Percentiles rank a stretch among this genome's conserved stretches.
Evolutionary conservation across 371 early-diverging fungal genomes (phyloP).

Genomic region (Aphelidium insulamus): DNA sequence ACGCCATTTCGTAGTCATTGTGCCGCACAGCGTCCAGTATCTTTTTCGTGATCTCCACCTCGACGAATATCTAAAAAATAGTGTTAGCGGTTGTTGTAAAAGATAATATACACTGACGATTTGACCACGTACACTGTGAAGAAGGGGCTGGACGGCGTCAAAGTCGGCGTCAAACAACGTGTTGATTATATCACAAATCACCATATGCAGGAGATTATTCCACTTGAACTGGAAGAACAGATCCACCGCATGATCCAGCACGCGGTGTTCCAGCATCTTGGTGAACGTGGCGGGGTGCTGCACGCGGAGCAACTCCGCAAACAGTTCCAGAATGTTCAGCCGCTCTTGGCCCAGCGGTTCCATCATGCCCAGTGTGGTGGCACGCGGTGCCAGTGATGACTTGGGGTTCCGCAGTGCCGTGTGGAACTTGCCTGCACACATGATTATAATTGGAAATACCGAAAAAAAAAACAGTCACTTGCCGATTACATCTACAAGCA

Average conservation of each 20-base stretch:
- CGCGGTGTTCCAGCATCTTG: no score
- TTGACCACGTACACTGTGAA: no score
- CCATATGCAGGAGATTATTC: conserved; percentile 87
- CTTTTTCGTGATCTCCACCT: conserved; percentile 48
- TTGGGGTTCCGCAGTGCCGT: background rate
- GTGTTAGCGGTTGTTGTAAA: no score
- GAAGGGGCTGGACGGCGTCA: no score
- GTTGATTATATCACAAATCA: conserved; percentile 84
- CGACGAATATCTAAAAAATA: conserved; percentile 38
- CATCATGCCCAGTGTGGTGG: conserved; percentile 36
- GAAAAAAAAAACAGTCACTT: background rate
- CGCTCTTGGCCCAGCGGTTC: conserved; percentile 77
- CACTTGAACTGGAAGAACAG: conserved; percentile 71
- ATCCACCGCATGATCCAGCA: no score
- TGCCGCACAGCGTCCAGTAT: conserved; percentile 48
- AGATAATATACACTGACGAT: no score
- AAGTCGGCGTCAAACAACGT: no score
- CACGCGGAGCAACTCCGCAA: conserved; percentile 84
- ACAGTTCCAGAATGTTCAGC: conserved; percentile 77
- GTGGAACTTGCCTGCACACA: no score
- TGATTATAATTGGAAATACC: conserved; percentile 5
- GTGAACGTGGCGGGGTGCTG: no score
- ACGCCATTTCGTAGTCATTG: conserved; percentile 35
- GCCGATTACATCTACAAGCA: background rate
- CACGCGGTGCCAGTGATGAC: conserved; percentile 17